These are phyloP conservation scores for Silene vulgaris DNA, from an alignment of 179 eudicot species.

Conservation along the genomic window DNA sequence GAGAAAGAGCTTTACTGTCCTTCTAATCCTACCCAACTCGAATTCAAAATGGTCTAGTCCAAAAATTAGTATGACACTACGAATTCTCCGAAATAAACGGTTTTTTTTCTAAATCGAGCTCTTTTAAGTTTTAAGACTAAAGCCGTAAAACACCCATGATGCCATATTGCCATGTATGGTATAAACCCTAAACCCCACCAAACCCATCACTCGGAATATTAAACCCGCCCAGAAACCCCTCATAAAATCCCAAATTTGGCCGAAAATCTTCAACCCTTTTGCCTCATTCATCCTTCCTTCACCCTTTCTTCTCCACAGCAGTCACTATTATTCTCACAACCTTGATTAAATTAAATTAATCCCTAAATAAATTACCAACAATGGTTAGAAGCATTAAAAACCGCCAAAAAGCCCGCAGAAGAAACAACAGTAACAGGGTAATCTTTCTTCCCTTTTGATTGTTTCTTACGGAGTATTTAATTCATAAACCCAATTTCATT, in stretches of 20 bases:
- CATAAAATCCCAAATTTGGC: not conserved
- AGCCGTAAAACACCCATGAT: no score
- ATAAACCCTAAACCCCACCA: slow-evolving; percentile 16
- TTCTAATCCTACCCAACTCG: no score
- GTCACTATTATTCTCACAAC: not conserved
- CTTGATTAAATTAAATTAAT: no score
- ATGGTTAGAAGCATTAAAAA: slow-evolving; percentile 71
- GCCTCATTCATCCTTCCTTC: no score
- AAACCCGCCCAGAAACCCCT: not conserved
- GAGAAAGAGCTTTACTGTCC: no score
- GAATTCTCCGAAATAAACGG: no score
- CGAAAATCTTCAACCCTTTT: not conserved
- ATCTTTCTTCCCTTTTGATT: not conserved
- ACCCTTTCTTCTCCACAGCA: not conserved
- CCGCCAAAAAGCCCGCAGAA: slow-evolving; percentile 41
- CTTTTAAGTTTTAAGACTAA: no score
- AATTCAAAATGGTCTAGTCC: no score
- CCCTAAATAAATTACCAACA: not conserved
- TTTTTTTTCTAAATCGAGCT: no score
- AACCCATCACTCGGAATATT: not conserved
- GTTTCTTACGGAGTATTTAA: not conserved
- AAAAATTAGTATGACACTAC: no score
- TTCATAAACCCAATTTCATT: not conserved
- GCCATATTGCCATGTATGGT: no score
- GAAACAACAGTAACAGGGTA: slow-evolving; percentile 39